Evolutionary conservation across 2,329 filamentous ascomycete genomes (phyloP).

Genomic region (Beauveria scarabaeidicola): DNA sequence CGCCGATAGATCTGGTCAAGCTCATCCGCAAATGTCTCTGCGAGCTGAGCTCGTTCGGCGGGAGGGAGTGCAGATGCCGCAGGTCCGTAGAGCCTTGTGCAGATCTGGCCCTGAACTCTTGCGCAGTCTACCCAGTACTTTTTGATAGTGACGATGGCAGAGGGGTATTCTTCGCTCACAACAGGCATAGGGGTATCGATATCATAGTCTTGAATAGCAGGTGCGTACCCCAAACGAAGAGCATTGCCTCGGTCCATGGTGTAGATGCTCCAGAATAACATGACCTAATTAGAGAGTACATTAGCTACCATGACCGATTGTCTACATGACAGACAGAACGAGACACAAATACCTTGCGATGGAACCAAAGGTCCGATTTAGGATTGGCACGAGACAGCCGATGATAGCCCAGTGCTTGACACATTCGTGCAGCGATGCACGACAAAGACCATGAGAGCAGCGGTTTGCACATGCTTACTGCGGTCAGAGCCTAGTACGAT

Average conservation of each 20-base stretch:
- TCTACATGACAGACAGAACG: neutral
- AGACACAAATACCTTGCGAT: neutral
- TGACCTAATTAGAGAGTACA: neutral
- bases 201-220: conserved; percentile 3
- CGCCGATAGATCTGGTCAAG: neutral
- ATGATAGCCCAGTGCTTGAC: conserved; percentile 1
- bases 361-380: neutral
- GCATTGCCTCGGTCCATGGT: neutral
- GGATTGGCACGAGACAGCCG: neutral
- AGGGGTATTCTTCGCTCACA: neutral
- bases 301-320: neutral
- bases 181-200: neutral
- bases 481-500: neutral
- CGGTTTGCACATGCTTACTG: neutral
- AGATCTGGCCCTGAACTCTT: conserved; percentile 3
- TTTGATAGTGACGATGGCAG: neutral
- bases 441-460: neutral
- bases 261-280: conserved; percentile 5
- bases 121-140: conserved; percentile 4
- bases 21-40: neutral
- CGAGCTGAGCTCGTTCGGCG: neutral
- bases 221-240: neutral
- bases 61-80: neutral
- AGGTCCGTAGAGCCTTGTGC: neutral
- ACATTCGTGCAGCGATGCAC: neutral